Conservation (phyloP, 306 rosid genomes). For the Chamaecrista fasciculata region DNA sequence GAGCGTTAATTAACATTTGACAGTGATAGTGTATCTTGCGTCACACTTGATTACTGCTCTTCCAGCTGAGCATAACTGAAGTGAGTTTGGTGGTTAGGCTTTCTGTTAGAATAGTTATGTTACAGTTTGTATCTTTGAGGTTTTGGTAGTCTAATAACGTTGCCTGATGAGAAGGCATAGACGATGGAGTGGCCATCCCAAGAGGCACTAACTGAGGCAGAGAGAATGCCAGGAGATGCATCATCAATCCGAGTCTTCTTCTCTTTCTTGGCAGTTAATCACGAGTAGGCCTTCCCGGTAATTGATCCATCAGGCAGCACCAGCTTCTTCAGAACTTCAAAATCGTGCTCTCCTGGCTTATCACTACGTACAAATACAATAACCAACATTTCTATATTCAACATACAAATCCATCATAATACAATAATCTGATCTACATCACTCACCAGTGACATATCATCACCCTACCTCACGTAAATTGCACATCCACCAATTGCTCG, state of each 20-base stretch:
- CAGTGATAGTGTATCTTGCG: no score
- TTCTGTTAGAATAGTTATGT: no score
- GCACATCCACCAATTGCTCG: slow-evolving; percentile 93
- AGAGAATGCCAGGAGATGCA: slow-evolving; percentile 66
- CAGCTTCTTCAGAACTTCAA: slow-evolving; percentile 80
- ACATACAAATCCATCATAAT: no score
- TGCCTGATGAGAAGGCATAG: slow-evolving; percentile 62
- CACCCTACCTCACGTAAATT: slow-evolving; percentile 75
- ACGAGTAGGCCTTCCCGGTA: slow-evolving; percentile 87
- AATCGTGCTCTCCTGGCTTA: slow-evolving; percentile 88
- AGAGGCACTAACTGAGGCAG: slow-evolving; percentile 48
- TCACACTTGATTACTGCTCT: no score
- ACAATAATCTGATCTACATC: not conserved
- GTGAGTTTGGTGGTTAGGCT: no score
- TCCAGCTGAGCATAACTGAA: no score
- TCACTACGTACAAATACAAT: no score
- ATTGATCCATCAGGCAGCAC: slow-evolving; percentile 87
- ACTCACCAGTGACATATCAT: not conserved
- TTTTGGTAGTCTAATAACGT: no score
- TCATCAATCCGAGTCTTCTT: slow-evolving; percentile 81
- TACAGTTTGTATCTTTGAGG: no score
- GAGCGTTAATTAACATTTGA: no score
- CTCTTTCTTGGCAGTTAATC: slow-evolving; percentile 78
- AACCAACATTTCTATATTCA: no score
- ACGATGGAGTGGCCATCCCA: slow-evolving; percentile 74